Evolutionary conservation across 1,284 basidiomycete species (phyloP), one percentile per base, ranked within the genome.

Genomic region (Pterulicium gracile): DNA sequence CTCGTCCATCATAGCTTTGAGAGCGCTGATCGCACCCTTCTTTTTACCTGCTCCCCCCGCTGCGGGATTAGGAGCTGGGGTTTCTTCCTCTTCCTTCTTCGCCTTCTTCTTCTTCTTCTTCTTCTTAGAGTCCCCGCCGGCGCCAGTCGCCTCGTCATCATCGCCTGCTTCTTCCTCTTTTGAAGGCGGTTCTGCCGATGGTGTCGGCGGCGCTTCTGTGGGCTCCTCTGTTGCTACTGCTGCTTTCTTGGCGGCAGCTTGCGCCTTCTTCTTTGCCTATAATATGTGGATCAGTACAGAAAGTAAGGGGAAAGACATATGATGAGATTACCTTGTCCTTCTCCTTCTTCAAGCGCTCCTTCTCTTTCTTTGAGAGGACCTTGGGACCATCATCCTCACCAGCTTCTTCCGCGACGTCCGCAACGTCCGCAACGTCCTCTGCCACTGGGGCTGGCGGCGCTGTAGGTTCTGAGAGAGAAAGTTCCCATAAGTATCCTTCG

Each of bases 21-120:
- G 62, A 1, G 82, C 83, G 51, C 81, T 75, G 50, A 88, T 69
- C 46, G 81, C 82, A 24, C 76, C 74, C 35, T 79, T 78, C 66
- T 90, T 91, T 58, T 77, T 79, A 24, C 67, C 60, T 24, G 72
- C 66, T 24, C 70, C 60, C 10, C 64, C 64, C 27, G 72, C 56
- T 2, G 66, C 57, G 22, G 68, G 66, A 4, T 71, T 64, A 21
- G 81, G 68, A 41, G 75, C 69, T 21, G 70, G 62, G 48, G 76
- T 77, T 18, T 86, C 82, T 40, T 86, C 81, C 48, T 86, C 42
- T 19, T 21, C 42, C 57, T 85, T 86, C 45, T 78, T 76, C 54
- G 79, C 81, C 67, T 92, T 89, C 70, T 91, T 92, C 65, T 95
- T 95, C 70, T 93, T 85, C 61, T 87, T 90, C 61, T 92, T 93